Evolutionary conservation across 352 stramenopile genomes (phyloP), one percentile per base, ranked within the genome.

Genomic region (Globisporangium rhizosaccharum): DNA sequence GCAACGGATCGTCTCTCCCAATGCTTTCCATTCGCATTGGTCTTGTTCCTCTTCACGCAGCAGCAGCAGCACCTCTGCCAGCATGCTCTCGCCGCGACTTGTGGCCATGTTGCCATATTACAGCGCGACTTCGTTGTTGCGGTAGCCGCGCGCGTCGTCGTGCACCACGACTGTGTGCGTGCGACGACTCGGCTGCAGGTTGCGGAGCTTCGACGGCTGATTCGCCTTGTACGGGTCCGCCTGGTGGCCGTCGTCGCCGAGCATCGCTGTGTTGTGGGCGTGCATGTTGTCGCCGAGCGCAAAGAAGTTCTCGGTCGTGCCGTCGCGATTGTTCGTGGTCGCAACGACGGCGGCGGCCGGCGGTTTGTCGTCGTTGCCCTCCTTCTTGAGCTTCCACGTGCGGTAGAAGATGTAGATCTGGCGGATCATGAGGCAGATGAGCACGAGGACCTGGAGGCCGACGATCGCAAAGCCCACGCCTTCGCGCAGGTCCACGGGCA

Each of bases 391-490:
- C 68, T 92, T 90, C 81, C 82, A 94, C 57, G 81, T 92, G 48
- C 76, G 73, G 71, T 92, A 94, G 66, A 92, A 92, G 53, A 92
- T 92, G 70, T 92, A 94, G 28, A 90, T 59, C 58, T 92, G 83
- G 46, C 85, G 85, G 44, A 92, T 79, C 73, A 92, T 86, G 23
- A 94, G 71, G 56, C 75, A 88, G 46, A 92, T 57, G 0, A 94
- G 71, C 64, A 94, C 85, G 11, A 94, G 64, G 25, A 90, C 82
- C 59, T 94, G 80, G 11, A 94, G 69, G 12, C 81, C 84, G 50
- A 94, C 65, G 59, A 94, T 92, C 9, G 82, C 83, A 63, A 92
- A 90, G 44, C 75, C 81, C 39, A 94, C 79, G 53, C 81, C 80
- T 41, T 91, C 72, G 41, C 82, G 85, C 46, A 92, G 63, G 41